Conservation (phyloP, 257 asterid species). For the Solanum sitiens region DNA sequence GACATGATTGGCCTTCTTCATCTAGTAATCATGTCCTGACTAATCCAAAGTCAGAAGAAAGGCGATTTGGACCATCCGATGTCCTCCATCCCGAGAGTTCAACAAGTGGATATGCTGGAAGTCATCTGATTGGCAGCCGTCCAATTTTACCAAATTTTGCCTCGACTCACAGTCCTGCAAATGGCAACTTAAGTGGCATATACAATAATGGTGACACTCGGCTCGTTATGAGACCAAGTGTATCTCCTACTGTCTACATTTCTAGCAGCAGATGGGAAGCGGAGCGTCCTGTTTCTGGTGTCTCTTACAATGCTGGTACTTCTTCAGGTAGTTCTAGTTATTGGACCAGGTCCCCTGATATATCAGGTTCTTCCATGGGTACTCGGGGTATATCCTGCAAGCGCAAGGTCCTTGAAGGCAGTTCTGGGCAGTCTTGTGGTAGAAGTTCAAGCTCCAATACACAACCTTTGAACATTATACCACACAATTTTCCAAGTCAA, state of each 20-base stretch:
- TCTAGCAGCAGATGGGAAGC: slow-evolving; percentile 25
- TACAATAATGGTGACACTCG: slow-evolving; percentile 14
- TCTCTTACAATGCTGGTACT: slow-evolving; percentile 29
- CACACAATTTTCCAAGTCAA: slow-evolving; percentile 27
- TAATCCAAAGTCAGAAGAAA: slow-evolving; percentile 31
- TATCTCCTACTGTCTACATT: slow-evolving; percentile 16
- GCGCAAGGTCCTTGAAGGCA: slow-evolving; percentile 74
- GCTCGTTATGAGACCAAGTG: slow-evolving; percentile 11
- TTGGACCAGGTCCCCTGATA: slow-evolving; percentile 25
- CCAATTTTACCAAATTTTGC: slow-evolving; percentile 12
- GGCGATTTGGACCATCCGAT: slow-evolving; percentile 39
- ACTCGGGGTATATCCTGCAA: slow-evolving; percentile 78
- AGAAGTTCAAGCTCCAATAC: slow-evolving; percentile 56
- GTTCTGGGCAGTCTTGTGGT: slow-evolving; percentile 49
- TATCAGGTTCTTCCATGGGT: slow-evolving; percentile 42
- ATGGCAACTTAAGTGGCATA: slow-evolving; percentile 16
- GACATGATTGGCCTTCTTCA: slow-evolving; percentile 51
- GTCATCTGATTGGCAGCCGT: slow-evolving; percentile 15
- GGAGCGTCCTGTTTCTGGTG: slow-evolving; percentile 25
- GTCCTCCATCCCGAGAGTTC: slow-evolving; percentile 5
- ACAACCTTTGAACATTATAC: slow-evolving; percentile 25
- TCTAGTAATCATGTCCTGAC: slow-evolving; percentile 18
- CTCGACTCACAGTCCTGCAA: slow-evolving; percentile 16
- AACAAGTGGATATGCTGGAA: slow-evolving; percentile 15
- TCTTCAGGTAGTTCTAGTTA: slow-evolving; percentile 34